phyloP scores from a whole-genome alignment of 2,329 filamentous ascomycete genomes.

The Verticillium albo-atrum region DNA sequence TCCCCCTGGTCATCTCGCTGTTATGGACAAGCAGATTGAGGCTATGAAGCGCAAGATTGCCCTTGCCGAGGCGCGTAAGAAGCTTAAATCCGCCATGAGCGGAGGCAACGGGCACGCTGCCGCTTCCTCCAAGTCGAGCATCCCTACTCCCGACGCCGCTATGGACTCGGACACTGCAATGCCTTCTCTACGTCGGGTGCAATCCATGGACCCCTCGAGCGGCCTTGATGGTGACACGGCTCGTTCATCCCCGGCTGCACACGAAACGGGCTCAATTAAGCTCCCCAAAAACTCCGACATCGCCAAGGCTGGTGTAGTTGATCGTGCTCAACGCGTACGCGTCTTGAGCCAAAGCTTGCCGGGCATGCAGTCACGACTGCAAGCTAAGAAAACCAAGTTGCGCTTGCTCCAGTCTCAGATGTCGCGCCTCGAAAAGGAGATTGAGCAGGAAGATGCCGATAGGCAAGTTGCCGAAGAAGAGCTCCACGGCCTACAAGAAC shows the following conservation, averaged over 20 bases:
- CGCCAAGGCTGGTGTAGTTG: not conserved
- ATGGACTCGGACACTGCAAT: conserved; percentile 10
- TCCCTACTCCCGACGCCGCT: conserved; percentile 5
- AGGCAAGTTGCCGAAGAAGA: conserved; percentile 27
- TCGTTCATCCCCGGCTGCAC: not conserved
- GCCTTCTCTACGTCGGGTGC: conserved; percentile 8
- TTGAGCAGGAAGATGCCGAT: conserved; percentile 30
- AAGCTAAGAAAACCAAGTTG: conserved; percentile 43
- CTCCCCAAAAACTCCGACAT: conserved; percentile 19
- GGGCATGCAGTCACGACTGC: conserved; percentile 30
- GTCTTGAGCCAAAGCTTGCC: conserved; percentile 34
- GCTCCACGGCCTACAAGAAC: conserved; percentile 3
- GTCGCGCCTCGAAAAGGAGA: conserved; percentile 42
- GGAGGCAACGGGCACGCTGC: not conserved
- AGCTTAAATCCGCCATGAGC: conserved; percentile 25
- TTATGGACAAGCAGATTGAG: conserved; percentile 55
- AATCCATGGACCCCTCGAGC: conserved; percentile 13
- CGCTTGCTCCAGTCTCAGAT: conserved; percentile 42
- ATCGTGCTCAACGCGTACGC: conserved; percentile 19
- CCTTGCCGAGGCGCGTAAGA: conserved; percentile 53
- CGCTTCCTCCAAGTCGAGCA: conserved; percentile 4
- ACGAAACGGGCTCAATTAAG: conserved; percentile 15
- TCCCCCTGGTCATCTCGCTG: conserved; percentile 36
- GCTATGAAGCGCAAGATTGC: conserved; percentile 56
- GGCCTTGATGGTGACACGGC: conserved; percentile 9